Conservation (phyloP, 805 yeast species). For the Metschnikowia colocasiae region DNA sequence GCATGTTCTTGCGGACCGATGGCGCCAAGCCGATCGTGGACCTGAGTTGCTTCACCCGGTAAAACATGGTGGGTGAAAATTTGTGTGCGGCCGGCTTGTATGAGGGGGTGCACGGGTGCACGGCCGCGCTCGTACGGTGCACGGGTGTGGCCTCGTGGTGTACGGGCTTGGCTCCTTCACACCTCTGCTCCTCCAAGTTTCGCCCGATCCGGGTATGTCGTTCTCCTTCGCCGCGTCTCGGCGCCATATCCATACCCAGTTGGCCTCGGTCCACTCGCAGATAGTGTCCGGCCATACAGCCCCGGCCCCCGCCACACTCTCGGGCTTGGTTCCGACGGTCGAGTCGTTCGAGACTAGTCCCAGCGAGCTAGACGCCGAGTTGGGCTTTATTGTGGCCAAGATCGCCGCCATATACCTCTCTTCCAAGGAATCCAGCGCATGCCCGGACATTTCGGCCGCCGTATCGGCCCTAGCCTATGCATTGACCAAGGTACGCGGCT, state of each 20-base stretch:
- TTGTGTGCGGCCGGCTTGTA: too few species aligned
- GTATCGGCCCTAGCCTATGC: slow-evolving; percentile 48
- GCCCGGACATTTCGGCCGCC: slow-evolving; percentile 2
- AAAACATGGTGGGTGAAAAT: slow-evolving; percentile 19
- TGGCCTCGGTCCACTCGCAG: not conserved
- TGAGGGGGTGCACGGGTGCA: too few species aligned
- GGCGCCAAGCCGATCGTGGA: slow-evolving; percentile 86
- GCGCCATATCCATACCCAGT: not conserved
- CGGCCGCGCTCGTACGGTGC: slow-evolving; percentile 3
- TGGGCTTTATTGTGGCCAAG: slow-evolving; percentile 30
- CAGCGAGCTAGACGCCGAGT: slow-evolving; percentile 42
- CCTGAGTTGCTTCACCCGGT: slow-evolving; percentile 69
- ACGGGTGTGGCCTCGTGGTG: not conserved
- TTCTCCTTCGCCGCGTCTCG: not conserved
- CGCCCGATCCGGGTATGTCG: not conserved
- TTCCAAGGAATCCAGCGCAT: not conserved
- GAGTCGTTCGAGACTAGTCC: slow-evolving; percentile 54
- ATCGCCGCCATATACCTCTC: slow-evolving; percentile 27
- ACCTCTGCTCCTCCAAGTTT: not conserved
- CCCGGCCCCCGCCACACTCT: not conserved
- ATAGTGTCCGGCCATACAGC: not conserved
- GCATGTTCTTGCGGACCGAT: slow-evolving; percentile 57
- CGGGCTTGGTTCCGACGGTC: slow-evolving; percentile 18
- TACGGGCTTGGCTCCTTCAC: not conserved
- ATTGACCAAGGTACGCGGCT: slow-evolving; percentile 62